Percentiles rank a stretch among this genome's conserved stretches.
Evolutionary conservation across 225 moss, liverwort and hornwort species (phyloP).

Genomic region (Straminergon stramineum): DNA sequence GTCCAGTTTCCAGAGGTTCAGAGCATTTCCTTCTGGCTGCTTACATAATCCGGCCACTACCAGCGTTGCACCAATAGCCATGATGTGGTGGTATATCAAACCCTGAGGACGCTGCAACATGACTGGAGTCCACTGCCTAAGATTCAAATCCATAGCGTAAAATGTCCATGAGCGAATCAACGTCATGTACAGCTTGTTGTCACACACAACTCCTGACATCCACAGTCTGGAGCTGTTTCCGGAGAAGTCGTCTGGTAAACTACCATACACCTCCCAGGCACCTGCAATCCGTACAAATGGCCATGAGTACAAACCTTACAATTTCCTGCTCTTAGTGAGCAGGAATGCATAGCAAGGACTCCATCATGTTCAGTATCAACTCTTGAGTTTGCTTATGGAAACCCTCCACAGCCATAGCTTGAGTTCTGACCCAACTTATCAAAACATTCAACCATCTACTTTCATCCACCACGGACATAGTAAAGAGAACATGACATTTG

Average conservation of each 20-base stretch:
- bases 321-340: background rate
- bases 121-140: slow-evolving; percentile 8
- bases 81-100: slow-evolving; percentile 23
- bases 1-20: slow-evolving; percentile 36
- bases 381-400: background rate
- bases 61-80: slow-evolving; percentile 18
- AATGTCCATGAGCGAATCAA: slow-evolving; percentile 28
- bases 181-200: slow-evolving; percentile 28
- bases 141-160: slow-evolving; percentile 15
- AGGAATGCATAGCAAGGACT: background rate
- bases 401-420: background rate
- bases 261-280: slow-evolving; percentile 33
- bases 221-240: slow-evolving; percentile 36
- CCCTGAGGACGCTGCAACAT: slow-evolving; percentile 8
- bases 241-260: slow-evolving; percentile 29
- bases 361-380: background rate
- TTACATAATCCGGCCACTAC: slow-evolving; percentile 31
- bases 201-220: slow-evolving; percentile 42
- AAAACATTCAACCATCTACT: background rate
- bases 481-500: background rate
- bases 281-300: slow-evolving; percentile 8
- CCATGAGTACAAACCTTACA: background rate
- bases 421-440: background rate
- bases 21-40: background rate
- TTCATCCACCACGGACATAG: background rate